Evolutionary conservation across 257 asterid genomes (phyloP), one percentile per base, ranked within the genome.

Genomic region (Anisodus acutangulus): DNA sequence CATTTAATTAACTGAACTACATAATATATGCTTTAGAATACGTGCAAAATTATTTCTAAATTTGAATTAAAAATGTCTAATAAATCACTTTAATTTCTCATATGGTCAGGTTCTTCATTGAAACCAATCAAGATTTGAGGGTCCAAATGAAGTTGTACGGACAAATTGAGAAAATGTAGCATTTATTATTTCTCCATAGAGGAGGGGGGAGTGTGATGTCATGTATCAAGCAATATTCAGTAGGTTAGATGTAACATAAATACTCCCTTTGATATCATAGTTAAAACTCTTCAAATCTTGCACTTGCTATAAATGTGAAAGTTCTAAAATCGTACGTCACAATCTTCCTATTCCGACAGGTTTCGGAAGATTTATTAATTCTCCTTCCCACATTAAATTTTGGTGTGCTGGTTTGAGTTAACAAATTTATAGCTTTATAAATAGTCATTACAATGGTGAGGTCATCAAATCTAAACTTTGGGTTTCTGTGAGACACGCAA

Each of bases 401-500:
- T 9, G 71, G 71, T 64, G 71, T 26, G 71, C 71, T 26, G 43
- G 71, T 11, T 26, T 64, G 43, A 11, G 17, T 26, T 10, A 22
- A 64, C 13, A 63, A 19, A 19, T 22, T 2, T 9, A 11, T 9
- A 11, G 22, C 0, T 64, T 10, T 8, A 19, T 19, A 7, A 9
- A 63, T 9, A 17, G 57, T 9, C 17, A 43, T 71, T 17, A 4
- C n/a, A 45, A 5, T 71, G n/a, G 59, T 47, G 80, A 72, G n/a
- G 80, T 72, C 41, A 72, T 72, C n/a, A 72, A n/a, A n/a, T 45
- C 17, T n/a, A 45, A 72, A 72, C 3, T 6, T 74, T 47, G 35
- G 45, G 62, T 31, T 74, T 1, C 0, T n/a, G 22, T 49, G 81
- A 74, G 62, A 49, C 45, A 6, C 12, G 45, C 45, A 74, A 74